Evolutionary conservation across 345 rosid genomes (phyloP), one percentile per base, ranked within the genome.

Genomic region (Dipteronia sinensis): DNA sequence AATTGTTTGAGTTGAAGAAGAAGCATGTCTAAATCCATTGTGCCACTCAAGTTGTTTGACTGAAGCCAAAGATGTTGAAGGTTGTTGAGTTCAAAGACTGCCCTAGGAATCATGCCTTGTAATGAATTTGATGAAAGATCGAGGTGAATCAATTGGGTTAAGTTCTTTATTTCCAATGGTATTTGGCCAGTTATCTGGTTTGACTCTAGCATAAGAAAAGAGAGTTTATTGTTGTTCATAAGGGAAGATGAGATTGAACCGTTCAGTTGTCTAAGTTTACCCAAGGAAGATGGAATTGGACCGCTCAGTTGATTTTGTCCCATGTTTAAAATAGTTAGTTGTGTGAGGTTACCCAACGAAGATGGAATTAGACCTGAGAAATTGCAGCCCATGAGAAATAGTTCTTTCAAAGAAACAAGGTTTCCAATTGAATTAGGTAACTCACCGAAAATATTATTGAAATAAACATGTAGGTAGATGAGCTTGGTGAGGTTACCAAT

Each of bases 91-190:
- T 72, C 9, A 29, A 7, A 77, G 8, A 74, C 20, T 1, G 80
- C 20, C 17, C 23, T 20, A 20, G 84, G 84, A 40, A 85, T 65
- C 40, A 64, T 3, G 15, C 88, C 88, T 8, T 62, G 40, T 1
- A 85, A 51, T 6, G 46, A 34, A 10, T 82, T 85, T 4, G 2
- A 0, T 3, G 62, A 38, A 40, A 85, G 79, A 56, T 29, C 0
- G 9, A 85, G 0, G 1, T 0, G 0, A 1, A 17, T 8, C 23
- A 73, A 22, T 6, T 27, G 16, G 27, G 67, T 73, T 7, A 68
- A 61, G 51, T 78, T 73, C 51, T 20, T 40, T 1, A 82, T 58
- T 47, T 62, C 0, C 44, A n/a, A 19, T 19, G 72, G 44, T 12
- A 66, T n/a, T 46, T 20, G 29, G n/a, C 72, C 72, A 13, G 56